These are phyloP conservation scores for Clonostachys rosea DNA, from an alignment of 2,329 filamentous ascomycete species.

Conservation along the genomic window DNA sequence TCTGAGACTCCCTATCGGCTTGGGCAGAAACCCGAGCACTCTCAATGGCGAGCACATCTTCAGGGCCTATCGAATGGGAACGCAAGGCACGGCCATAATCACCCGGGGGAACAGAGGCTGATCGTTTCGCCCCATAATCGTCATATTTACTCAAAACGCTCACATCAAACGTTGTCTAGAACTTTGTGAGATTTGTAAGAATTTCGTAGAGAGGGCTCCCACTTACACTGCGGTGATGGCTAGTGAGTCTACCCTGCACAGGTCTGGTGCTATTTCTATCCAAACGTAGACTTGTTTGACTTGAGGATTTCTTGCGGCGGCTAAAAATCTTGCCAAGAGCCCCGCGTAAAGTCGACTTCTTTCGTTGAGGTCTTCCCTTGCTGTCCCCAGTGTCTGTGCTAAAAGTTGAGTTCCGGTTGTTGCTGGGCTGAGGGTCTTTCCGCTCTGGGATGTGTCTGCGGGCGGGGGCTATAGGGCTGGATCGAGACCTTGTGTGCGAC, in stretches of 20 bases:
- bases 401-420: constrained; percentile 40
- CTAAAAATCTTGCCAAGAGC: constrained; percentile 56
- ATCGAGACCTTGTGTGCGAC: no score
- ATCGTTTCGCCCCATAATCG: constrained; percentile 36
- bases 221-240: no score
- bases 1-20: constrained; percentile 31
- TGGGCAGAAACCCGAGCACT: constrained; percentile 49
- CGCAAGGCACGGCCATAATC: constrained; percentile 57
- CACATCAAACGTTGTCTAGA: neutral
- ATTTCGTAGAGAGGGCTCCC: no score
- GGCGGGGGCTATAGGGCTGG: no score
- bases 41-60: constrained; percentile 48
- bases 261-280: no score
- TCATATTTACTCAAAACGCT: neutral
- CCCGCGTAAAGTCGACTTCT: constrained; percentile 52
- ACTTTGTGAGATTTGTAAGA: neutral
- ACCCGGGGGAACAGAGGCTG: constrained; percentile 53
- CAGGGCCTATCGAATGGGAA: constrained; percentile 55
- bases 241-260: no score
- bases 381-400: constrained; percentile 23
- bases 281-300: neutral
- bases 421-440: constrained; percentile 22
- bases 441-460: neutral
- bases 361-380: constrained; percentile 36
- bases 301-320: constrained; percentile 42